Conservation (phyloP, 1,284 basidiomycete species). For the Pterulicium gracile region DNA sequence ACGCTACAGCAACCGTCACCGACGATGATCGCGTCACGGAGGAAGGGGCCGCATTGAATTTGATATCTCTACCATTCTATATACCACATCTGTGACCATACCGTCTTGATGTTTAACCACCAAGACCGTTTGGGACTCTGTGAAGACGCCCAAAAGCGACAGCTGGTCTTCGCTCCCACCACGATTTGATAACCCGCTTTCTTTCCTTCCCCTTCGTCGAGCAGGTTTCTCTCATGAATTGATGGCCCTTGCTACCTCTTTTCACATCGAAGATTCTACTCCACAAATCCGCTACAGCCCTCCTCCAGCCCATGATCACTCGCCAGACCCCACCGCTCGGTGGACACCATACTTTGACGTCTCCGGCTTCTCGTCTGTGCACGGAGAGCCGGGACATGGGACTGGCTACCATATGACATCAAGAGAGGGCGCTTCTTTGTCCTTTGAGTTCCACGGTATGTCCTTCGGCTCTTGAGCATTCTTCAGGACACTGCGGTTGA, state of each 20-base stretch:
- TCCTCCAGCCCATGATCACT: conserved; percentile 38
- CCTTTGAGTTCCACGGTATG: conserved; percentile 52
- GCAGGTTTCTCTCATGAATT: background rate
- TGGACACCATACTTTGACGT: conserved; percentile 53
- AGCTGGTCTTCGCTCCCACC: no score
- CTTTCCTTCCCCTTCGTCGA: background rate
- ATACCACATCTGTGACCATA: no score
- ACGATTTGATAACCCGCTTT: background rate
- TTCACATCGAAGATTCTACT: conserved; percentile 57
- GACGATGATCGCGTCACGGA: no score
- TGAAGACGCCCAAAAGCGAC: no score
- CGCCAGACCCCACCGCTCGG: conserved; percentile 37
- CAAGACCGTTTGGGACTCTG: no score
- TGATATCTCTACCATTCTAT: no score
- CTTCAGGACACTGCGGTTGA: no score
- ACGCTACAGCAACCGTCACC: no score
- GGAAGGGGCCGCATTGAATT: no score
- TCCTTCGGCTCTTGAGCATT: conserved; percentile 7
- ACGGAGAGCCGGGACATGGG: conserved; percentile 38
- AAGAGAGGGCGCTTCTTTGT: conserved; percentile 40
- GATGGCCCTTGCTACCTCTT: conserved; percentile 7
- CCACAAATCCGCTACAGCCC: conserved; percentile 53
- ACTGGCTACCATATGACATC: conserved; percentile 50
- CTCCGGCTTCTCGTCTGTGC: conserved; percentile 34
- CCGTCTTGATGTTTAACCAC: no score